A percentile compares a stretch with the other conserved stretches of the same genome.
phyloP scores from a whole-genome alignment of 202 grass and related monocot species.

The Bolboschoenoplectus hybrid region DNA sequence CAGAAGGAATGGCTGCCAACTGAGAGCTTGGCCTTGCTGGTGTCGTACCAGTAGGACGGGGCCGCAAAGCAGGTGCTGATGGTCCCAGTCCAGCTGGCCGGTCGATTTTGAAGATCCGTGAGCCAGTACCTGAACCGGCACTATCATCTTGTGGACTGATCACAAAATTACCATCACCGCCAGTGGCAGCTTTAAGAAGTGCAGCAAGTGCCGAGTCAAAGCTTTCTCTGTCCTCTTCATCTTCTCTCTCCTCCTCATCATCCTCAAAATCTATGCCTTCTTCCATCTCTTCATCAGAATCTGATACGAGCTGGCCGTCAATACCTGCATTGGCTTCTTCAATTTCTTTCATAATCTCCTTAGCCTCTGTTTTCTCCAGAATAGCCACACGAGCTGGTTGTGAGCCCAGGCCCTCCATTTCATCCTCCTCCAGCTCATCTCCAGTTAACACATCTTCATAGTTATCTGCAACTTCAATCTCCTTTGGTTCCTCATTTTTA shows the following conservation, averaged over 20 bases:
- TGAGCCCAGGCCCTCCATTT: slow-evolving; percentile 43
- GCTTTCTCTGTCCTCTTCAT: slow-evolving; percentile 38
- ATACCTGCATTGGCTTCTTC: slow-evolving; percentile 58
- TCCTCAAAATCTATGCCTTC: slow-evolving; percentile 59
- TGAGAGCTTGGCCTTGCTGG: slow-evolving; percentile 46
- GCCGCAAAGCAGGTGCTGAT: slow-evolving; percentile 56
- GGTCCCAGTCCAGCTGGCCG: slow-evolving; percentile 68
- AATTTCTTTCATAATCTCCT: slow-evolving; percentile 72
- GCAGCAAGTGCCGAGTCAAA: slow-evolving; percentile 66
- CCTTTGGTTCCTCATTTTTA: slow-evolving; percentile 35
- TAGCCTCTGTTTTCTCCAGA: slow-evolving; percentile 60
- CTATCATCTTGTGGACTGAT: slow-evolving; percentile 57
- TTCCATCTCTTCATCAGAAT: slow-evolving; percentile 71
- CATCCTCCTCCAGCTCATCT: slow-evolving; percentile 56
- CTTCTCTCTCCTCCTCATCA: slow-evolving; percentile 45
- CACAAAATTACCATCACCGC: slow-evolving; percentile 54
- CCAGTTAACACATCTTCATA: slow-evolving; percentile 33
- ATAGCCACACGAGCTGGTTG: slow-evolving; percentile 63
- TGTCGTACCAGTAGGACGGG: slow-evolving; percentile 45
- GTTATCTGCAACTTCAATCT: slow-evolving; percentile 41
- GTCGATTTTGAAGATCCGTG: slow-evolving; percentile 63
- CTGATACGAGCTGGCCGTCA: slow-evolving; percentile 60
- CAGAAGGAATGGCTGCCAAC: slow-evolving; percentile 50
- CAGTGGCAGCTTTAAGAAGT: slow-evolving; percentile 67
- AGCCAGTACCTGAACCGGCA: slow-evolving; percentile 28